phyloP scores from a whole-genome alignment of 768 basidiomycete species.

The Macrocybe gigantea region DNA sequence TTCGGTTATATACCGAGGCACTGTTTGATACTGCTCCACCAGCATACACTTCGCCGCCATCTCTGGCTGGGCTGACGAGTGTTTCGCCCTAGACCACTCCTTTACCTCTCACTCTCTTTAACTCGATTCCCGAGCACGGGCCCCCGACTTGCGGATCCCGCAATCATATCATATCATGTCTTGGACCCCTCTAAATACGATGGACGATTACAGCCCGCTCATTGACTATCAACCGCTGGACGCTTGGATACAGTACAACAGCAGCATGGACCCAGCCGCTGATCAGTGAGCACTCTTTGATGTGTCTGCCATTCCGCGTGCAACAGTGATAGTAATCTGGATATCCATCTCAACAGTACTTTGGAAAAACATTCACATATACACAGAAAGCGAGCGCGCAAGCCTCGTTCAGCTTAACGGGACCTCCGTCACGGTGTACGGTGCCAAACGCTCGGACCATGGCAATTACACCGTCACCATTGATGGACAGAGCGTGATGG shows the following conservation, averaged over 20 bases:
- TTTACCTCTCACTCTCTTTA: no score
- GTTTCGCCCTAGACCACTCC: no score
- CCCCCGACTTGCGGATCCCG: no score
- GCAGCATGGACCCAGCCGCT: not conserved
- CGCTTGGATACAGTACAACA: not conserved
- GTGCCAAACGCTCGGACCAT: not conserved
- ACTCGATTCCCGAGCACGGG: no score
- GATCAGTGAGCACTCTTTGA: not conserved
- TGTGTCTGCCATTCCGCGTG: not conserved
- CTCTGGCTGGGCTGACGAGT: no score
- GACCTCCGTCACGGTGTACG: not conserved
- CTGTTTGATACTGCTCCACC: no score
- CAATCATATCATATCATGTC: no score
- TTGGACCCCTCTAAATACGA: not conserved
- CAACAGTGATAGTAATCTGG: not conserved
- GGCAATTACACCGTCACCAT: not conserved
- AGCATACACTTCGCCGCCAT: no score
- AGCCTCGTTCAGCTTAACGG: not conserved
- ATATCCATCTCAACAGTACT: not conserved
- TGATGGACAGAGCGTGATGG: not conserved
- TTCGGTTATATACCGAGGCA: no score
- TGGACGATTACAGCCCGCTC: not conserved
- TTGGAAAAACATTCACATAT: not conserved
- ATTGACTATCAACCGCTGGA: not conserved
- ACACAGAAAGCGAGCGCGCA: not conserved